phyloP scores from a whole-genome alignment of 306 rosid genomes.

The Macrotyloma uniflorum region DNA sequence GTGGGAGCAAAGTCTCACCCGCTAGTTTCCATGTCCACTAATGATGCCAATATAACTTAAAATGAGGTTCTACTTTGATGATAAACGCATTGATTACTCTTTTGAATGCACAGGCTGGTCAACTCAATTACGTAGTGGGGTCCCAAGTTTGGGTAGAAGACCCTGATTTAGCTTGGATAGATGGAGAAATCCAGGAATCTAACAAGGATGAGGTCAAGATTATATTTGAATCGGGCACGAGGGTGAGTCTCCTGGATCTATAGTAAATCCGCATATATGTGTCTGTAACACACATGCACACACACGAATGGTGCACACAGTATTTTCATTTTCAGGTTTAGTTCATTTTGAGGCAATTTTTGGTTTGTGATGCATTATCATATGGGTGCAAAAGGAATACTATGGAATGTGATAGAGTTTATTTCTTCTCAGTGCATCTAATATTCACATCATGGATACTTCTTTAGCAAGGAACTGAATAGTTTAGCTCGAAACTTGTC shows the following conservation, averaged over 20 bases:
- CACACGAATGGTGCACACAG: neutral
- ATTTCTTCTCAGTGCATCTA: neutral
- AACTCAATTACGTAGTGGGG: conserved; percentile 61
- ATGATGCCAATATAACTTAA: neutral
- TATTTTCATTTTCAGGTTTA: neutral
- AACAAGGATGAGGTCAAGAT: conserved; percentile 53
- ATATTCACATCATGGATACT: neutral
- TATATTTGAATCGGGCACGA: conserved; percentile 55
- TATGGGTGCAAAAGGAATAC: neutral
- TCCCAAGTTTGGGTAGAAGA: conserved; percentile 81
- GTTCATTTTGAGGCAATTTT: neutral
- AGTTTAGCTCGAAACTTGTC: neutral
- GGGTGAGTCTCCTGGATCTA: conserved; percentile 51
- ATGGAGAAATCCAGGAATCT: conserved; percentile 73
- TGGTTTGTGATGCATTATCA: neutral
- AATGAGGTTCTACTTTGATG: conserved; percentile 6
- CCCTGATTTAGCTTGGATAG: conserved; percentile 77
- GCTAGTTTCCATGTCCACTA: neutral
- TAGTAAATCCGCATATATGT: neutral
- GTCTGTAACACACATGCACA: neutral
- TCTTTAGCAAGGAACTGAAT: conserved; percentile 10
- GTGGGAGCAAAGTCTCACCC: neutral
- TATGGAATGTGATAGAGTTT: neutral
- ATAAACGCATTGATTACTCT: conserved; percentile 30
- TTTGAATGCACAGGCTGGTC: conserved; percentile 62